Conservation (phyloP, 345 rosid genomes). For the Gossypium longicalyx region DNA sequence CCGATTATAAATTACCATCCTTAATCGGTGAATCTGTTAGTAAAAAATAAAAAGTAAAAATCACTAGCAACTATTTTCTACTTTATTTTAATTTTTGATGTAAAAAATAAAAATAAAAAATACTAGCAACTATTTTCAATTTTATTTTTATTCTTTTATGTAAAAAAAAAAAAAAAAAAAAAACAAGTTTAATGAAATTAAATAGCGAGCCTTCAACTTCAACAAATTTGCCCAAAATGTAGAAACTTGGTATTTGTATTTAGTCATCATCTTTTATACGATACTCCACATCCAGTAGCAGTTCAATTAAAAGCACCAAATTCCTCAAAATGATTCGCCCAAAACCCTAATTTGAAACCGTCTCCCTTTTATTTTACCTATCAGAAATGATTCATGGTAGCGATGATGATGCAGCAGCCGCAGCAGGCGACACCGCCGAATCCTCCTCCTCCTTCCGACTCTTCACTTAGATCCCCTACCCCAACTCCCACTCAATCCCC, state of each 20-base stretch:
- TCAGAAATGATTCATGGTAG: slow-evolving; percentile 48
- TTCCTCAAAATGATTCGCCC: background rate
- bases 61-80: too few species aligned
- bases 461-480: slow-evolving; percentile 38
- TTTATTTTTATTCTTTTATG: too few species aligned
- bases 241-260: background rate
- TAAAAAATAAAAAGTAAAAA: too few species aligned
- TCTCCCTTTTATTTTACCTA: background rate
- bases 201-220: background rate
- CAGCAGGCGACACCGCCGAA: slow-evolving; percentile 22
- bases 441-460: slow-evolving; percentile 15
- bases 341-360: background rate
- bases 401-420: slow-evolving; percentile 37
- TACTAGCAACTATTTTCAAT: too few species aligned
- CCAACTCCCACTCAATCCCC: slow-evolving; percentile 23
- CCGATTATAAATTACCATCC: too few species aligned
- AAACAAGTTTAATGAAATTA: background rate
- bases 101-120: too few species aligned
- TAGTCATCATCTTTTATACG: background rate
- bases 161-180: background rate
- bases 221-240: background rate
- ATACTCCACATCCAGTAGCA: background rate
- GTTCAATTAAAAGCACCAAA: background rate
- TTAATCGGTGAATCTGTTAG: too few species aligned
- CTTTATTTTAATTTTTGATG: too few species aligned